Percentiles rank a stretch among this genome's conserved stretches.
These are phyloP conservation scores for Gorgonomyces haynaldii DNA, from an alignment of 192 early-diverging fungal species.

Conservation along the genomic window DNA sequence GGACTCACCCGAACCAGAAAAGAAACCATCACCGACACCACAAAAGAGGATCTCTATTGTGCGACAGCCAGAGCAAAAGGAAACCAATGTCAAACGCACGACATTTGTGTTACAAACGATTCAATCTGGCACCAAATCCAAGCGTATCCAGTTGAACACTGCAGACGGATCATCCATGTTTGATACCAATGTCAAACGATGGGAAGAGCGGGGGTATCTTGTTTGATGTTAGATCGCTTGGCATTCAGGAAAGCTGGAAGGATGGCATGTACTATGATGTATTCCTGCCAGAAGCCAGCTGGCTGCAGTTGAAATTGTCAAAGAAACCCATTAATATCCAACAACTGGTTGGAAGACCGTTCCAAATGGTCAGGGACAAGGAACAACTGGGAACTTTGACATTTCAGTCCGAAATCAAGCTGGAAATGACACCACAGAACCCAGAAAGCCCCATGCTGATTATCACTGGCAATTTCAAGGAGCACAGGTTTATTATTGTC, in stretches of 20 bases:
- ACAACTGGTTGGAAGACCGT: constrained; percentile 1
- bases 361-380: not conserved
- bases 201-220: constrained; percentile 34
- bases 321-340: not conserved
- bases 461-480: constrained; percentile 3
- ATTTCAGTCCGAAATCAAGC: constrained; percentile 6
- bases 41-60: too few species aligned
- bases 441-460: not conserved
- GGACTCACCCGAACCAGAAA: too few species aligned
- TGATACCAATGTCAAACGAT: constrained; percentile 27
- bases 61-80: too few species aligned
- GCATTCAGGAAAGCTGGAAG: too few species aligned
- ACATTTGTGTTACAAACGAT: too few species aligned
- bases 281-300: too few species aligned
- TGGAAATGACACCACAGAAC: constrained; percentile 1
- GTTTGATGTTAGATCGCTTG: too few species aligned
- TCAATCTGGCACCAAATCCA: too few species aligned
- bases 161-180: constrained; percentile 16
- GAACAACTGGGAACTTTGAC: constrained; percentile 1
- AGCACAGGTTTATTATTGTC: constrained; percentile 3
- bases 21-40: too few species aligned
- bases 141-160: constrained; percentile 20
- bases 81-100: too few species aligned
- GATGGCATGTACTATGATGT: too few species aligned
- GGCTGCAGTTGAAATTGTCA: not conserved